Base-by-base conservation (phyloP, 805 yeast species). In the Metschnikowia koreensis region DNA sequence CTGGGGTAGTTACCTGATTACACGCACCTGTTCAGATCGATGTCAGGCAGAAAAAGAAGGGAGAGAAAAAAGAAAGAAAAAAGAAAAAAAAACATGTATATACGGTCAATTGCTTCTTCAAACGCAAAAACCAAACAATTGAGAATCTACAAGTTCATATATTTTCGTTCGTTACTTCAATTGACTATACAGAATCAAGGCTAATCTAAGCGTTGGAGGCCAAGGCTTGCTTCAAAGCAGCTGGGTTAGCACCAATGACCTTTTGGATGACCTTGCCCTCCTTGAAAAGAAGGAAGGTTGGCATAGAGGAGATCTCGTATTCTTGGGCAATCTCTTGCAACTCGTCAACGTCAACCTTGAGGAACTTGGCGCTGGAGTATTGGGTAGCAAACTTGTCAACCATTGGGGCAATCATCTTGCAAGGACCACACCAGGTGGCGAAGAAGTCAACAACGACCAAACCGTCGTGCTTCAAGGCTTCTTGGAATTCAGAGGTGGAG, bases 391-490 rank as follows among this genome's bases (percentile, higher is more conserved):
- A 86, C 71, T 87, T 86, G 67, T 92, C 96, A 62, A 93, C 76
- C 76, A 89, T 76, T 63, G 99, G 99, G 50, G 97, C 92, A 74
- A 94, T 87, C 84, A 89, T 89, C 81, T 93, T 94, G 81, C 99
- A 93, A 56, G 99, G 98, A 62, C 97, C 97, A 75, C 99, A 93
- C 97, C 98, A 94, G 56, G 92, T 84, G 64, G 98, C 98, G 68
- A 82, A 92, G 79, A 93, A 94, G 78, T 94, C 98, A 61, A 94
- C 89, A 62, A 94, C 92, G 61, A 90, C 92, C 66, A 90, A 79
- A 63, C 87, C 88, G 60, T 81, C 81, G 64, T 77, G 77, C 52
- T 71, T 62, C 65, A 86, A 80, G 59, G 84, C 86, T 53, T 77
- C 75, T 49, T 81, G 74, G 80, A 92, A 93, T 69, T 91, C 92